phyloP scores from a whole-genome alignment of 106 monocot genomes.

The Allium cepa region DNA sequence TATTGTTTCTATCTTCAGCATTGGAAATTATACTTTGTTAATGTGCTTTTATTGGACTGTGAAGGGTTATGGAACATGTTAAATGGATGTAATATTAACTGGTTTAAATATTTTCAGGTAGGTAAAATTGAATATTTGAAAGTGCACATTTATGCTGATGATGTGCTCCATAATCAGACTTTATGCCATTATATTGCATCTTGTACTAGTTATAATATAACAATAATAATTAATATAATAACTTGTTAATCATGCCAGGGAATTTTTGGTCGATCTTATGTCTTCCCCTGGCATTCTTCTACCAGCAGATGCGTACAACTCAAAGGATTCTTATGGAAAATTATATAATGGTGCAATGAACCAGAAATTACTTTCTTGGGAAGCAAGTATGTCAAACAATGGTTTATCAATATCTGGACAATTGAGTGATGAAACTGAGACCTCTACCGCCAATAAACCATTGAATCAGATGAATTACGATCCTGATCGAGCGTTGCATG shows the following conservation, averaged over 20 bases:
- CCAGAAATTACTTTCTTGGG: slow-evolving; percentile 17
- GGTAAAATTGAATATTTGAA: too few species aligned
- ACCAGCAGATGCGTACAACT: slow-evolving; percentile 70
- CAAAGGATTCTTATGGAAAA: slow-evolving; percentile 41
- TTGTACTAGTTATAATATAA: background rate
- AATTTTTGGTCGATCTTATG: slow-evolving; percentile 99
- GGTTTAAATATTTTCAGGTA: too few species aligned
- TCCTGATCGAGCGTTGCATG: slow-evolving; percentile 24
- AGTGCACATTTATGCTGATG: background rate
- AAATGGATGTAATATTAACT: too few species aligned
- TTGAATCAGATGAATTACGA: slow-evolving; percentile 25
- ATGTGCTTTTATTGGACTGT: too few species aligned
- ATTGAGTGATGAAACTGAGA: slow-evolving; percentile 11
- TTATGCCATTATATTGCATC: background rate
- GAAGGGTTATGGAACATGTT: too few species aligned
- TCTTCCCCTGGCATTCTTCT: slow-evolving; percentile 90
- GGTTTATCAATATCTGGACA: slow-evolving; percentile 10
- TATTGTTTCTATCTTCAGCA: background rate
- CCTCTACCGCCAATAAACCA: slow-evolving; percentile 7
- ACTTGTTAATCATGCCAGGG: slow-evolving; percentile 23
- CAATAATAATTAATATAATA: background rate
- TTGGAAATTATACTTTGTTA: too few species aligned
- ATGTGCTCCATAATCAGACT: background rate
- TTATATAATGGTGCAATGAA: slow-evolving; percentile 24
- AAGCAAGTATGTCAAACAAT: slow-evolving; percentile 15